phyloP scores from a whole-genome alignment of 2,329 filamentous ascomycete genomes.

The Cryphonectria parasitica region DNA sequence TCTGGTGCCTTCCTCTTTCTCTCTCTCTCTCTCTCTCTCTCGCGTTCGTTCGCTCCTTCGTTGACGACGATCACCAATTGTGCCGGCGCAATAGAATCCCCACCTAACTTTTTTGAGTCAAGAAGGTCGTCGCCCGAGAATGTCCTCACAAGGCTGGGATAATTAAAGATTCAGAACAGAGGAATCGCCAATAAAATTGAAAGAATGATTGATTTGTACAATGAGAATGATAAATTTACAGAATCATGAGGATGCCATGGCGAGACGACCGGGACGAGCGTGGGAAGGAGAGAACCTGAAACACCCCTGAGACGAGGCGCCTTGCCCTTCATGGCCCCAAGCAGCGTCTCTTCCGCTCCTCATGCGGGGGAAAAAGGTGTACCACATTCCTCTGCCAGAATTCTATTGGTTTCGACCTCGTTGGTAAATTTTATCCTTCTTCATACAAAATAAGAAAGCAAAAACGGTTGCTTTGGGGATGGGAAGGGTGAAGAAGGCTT shows the following conservation, averaged over 20 bases:
- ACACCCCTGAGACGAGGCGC: conserved; percentile 34
- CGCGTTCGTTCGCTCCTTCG: no score
- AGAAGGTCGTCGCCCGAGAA: not conserved
- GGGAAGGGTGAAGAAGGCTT: no score
- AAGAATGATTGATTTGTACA: not conserved
- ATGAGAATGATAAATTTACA: not conserved
- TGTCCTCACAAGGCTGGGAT: not conserved
- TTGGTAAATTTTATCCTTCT: no score
- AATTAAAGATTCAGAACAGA: not conserved
- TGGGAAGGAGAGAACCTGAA: conserved; percentile 27
- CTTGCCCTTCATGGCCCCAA: not conserved
- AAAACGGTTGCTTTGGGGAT: no score
- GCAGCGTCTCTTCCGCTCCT: not conserved
- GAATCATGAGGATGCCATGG: not conserved
- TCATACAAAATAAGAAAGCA: no score
- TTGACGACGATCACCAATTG: no score
- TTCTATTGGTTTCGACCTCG: no score
- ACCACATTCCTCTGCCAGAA: no score
- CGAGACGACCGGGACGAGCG: not conserved
- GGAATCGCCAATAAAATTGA: not conserved
- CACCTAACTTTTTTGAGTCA: no score
- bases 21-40: no score
- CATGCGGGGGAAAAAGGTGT: not conserved
- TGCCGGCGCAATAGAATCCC: no score
- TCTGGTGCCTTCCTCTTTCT: no score